Conservation (phyloP, 2,329 filamentous ascomycete genomes). For the Drechslerella coelobrocha region DNA sequence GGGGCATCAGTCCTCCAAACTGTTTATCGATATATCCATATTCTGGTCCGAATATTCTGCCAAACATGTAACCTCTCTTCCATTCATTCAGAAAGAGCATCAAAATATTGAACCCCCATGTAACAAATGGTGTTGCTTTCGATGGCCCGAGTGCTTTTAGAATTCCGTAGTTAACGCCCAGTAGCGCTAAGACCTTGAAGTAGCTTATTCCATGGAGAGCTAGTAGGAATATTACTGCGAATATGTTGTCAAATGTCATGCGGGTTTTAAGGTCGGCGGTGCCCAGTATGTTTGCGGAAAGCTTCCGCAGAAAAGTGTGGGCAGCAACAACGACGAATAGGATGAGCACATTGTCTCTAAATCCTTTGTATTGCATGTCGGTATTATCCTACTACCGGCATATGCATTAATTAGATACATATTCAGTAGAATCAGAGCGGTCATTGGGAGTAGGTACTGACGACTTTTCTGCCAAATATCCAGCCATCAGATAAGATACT, state of each 20-base stretch:
- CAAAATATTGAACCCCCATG: constrained; percentile 88
- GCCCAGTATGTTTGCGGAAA: constrained; percentile 67
- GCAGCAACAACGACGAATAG: constrained; percentile 71
- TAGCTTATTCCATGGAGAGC: constrained; percentile 85
- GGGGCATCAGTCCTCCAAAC: constrained; percentile 79
- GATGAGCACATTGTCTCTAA: constrained; percentile 84
- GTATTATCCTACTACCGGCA: constrained; percentile 73
- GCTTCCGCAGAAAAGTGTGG: constrained; percentile 50
- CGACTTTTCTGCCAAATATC: constrained; percentile 89
- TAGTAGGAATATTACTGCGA: constrained; percentile 78
- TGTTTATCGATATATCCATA: constrained; percentile 71
- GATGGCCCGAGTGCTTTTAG: constrained; percentile 53
- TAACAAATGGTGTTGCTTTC: constrained; percentile 72
- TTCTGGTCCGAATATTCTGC: constrained; percentile 62
- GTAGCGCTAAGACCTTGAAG: constrained; percentile 79
- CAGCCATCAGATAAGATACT: constrained; percentile 78
- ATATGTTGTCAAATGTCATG: constrained; percentile 79
- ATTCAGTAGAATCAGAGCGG: neutral
- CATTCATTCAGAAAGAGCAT: constrained; percentile 91
- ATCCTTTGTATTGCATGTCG: constrained; percentile 83
- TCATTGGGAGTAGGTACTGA: constrained; percentile 59
- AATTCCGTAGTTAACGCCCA: constrained; percentile 81
- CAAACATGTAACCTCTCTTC: constrained; percentile 76
- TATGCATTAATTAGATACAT: constrained; percentile 11
- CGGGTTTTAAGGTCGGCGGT: constrained; percentile 62